Percentiles rank a stretch among this genome's conserved stretches.
phyloP scores from a whole-genome alignment of 192 early-diverging fungal genomes.

The Globomyces pollinis-pini region DNA sequence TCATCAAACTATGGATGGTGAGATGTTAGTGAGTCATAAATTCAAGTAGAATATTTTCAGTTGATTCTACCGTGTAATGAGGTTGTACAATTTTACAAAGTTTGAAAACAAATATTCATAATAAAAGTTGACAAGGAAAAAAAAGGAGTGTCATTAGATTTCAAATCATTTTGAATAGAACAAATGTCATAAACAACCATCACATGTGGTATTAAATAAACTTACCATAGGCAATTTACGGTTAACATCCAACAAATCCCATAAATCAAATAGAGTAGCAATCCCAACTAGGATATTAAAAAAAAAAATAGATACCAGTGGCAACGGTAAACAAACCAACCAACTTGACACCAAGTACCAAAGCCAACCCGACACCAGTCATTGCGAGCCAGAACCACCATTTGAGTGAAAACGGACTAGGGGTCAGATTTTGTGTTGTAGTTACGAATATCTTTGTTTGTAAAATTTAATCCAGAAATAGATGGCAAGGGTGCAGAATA shows the following conservation, averaged over 20 bases:
- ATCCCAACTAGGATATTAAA: too few relatives aligned
- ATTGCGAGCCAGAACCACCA: conserved; percentile 86
- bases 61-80: too few relatives aligned
- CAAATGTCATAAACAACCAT: neutral
- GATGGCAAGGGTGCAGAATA: conserved; percentile 78
- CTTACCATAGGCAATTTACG: conserved; percentile 48
- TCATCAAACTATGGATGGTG: neutral
- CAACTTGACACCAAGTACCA: conserved; percentile 73
- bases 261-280: conserved; percentile 79
- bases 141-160: too few relatives aligned
- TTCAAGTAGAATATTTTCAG: conserved; percentile 1
- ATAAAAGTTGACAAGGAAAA: too few relatives aligned
- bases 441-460: conserved; percentile 44
- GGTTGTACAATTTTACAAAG: too few relatives aligned
- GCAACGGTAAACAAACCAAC: conserved; percentile 85
- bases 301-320: too few relatives aligned
- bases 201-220: conserved; percentile 29
- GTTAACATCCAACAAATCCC: conserved; percentile 81
- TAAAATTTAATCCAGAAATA: conserved; percentile 86
- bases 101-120: too few relatives aligned
- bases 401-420: conserved; percentile 50
- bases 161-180: too few relatives aligned
- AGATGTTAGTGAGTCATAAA: neutral
- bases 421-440: neutral
- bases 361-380: conserved; percentile 75